A percentile compares a stretch with the other conserved stretches of the same genome.
Evolutionary conservation across 768 basidiomycete species (phyloP).

Genomic region (Phaeolepiota aurea): DNA sequence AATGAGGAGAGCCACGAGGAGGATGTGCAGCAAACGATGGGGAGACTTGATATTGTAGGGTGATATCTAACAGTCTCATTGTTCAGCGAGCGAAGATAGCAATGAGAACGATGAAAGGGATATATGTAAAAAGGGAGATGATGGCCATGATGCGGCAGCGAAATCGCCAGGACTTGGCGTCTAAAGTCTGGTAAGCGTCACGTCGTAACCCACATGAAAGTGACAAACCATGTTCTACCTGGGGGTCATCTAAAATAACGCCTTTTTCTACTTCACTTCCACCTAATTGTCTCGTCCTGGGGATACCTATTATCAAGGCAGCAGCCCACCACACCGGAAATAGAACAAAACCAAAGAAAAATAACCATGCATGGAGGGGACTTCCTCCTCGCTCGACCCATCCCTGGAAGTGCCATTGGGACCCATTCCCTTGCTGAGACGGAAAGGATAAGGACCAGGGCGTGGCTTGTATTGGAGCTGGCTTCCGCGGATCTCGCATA

Average conservation of each 20-base stretch:
- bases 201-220: not conserved
- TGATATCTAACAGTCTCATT: too few species aligned
- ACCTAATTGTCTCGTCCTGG: constrained; percentile 54
- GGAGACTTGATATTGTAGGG: too few species aligned
- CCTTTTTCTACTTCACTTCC: constrained; percentile 53
- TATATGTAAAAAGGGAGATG: constrained; percentile 64
- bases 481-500: constrained; percentile 74
- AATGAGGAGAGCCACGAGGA: too few species aligned
- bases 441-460: constrained; percentile 53
- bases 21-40: too few species aligned
- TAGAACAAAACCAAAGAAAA: constrained; percentile 64
- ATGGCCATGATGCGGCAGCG: constrained; percentile 69
- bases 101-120: constrained; percentile 71
- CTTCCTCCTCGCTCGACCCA: constrained; percentile 45
- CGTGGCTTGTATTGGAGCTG: constrained; percentile 48
- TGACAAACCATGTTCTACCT: constrained; percentile 64
- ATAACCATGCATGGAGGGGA: constrained; percentile 68
- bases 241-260: constrained; percentile 71
- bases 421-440: constrained; percentile 17
- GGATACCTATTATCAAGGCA: constrained; percentile 39
- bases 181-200: constrained; percentile 22
- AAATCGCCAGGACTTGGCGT: constrained; percentile 65
- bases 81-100: constrained; percentile 46
- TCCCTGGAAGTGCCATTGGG: constrained; percentile 20
- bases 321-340: constrained; percentile 63